Percentiles rank a stretch among this genome's conserved stretches.
Conservation (phyloP, 768 basidiomycete genomes). For the Psilocybe cubensis region DNA sequence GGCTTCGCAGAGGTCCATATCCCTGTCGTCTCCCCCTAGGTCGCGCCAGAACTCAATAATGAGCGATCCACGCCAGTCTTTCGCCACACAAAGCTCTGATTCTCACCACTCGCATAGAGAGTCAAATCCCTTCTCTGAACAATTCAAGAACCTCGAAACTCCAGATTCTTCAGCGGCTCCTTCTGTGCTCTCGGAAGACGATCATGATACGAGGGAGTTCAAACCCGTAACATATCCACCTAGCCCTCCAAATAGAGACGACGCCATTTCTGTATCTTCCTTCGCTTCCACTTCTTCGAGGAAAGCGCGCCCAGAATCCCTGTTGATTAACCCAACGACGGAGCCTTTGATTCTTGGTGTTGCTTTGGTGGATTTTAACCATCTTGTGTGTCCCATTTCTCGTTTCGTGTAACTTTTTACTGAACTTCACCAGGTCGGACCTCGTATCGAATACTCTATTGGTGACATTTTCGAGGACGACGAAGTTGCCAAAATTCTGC, state of each 20-base stretch:
- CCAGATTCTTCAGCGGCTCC: slow-evolving; percentile 56
- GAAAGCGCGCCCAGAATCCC: slow-evolving; percentile 81
- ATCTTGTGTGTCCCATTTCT: slow-evolving; percentile 62
- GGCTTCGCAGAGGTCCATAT: slow-evolving; percentile 78
- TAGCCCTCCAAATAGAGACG: slow-evolving; percentile 42
- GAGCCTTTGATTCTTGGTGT: slow-evolving; percentile 79
- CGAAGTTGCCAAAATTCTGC: slow-evolving; percentile 82
- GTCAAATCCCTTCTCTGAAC: slow-evolving; percentile 12
- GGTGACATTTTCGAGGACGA: slow-evolving; percentile 85
- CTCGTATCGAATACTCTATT: slow-evolving; percentile 83
- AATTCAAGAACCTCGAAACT: slow-evolving; percentile 32
- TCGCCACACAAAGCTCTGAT: slow-evolving; percentile 29
- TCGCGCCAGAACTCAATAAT: slow-evolving; percentile 50
- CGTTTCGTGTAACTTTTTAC: slow-evolving; percentile 14
- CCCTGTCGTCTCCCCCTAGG: slow-evolving; percentile 65
- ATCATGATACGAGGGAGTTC: slow-evolving; percentile 27
- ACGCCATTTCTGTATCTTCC: slow-evolving; percentile 63
- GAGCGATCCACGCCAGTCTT: slow-evolving; percentile 31
- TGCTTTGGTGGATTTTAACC: slow-evolving; percentile 94
- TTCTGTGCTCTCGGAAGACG: slow-evolving; percentile 48
- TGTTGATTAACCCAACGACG: slow-evolving; percentile 64
- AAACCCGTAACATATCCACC: slow-evolving; percentile 64
- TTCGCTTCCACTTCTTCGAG: slow-evolving; percentile 65
- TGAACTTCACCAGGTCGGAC: slow-evolving; percentile 69
- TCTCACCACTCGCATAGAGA: slow-evolving; percentile 25